Evolutionary conservation across 148 eudicot genomes (phyloP).

Genomic region (Camellia lanceoleosa): DNA sequence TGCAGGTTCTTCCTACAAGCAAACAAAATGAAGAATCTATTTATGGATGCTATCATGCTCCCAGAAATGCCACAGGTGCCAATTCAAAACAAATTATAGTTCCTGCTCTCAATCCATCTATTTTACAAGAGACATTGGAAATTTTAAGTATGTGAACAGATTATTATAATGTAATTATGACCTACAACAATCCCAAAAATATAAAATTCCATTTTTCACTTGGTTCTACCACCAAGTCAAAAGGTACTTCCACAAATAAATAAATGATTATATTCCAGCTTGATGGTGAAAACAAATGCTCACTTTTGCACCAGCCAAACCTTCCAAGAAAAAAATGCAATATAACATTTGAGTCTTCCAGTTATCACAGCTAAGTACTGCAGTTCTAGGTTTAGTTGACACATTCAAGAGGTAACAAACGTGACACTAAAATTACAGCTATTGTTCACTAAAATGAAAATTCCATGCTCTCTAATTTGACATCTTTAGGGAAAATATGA

Average conservation of each 20-base stretch:
- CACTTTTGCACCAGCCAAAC: not conserved
- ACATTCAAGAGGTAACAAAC: not conserved
- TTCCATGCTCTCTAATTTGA: not conserved
- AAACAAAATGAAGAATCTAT: conserved; percentile 11
- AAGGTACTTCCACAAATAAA: not conserved
- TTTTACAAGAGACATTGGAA: conserved; percentile 5
- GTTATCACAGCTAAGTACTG: not conserved
- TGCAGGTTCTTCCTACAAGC: conserved; percentile 64
- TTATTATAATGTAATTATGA: no score
- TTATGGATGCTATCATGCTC: not conserved
- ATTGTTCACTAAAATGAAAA: not conserved
- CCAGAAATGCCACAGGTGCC: not conserved
- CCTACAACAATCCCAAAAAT: no score
- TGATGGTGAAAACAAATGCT: not conserved
- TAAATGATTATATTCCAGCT: not conserved
- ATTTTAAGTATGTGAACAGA: no score
- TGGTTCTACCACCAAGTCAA: not conserved
- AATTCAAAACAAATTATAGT: not conserved
- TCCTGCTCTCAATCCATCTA: conserved; percentile 25
- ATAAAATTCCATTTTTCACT: not conserved
- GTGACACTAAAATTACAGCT: not conserved
- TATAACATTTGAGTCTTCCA: not conserved
- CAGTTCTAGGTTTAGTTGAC: not conserved
- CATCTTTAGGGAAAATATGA: not conserved
- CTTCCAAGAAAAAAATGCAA: not conserved